Conservation (phyloP, 768 basidiomycete genomes). For the Lanmaoa pseudosensibilis region DNA sequence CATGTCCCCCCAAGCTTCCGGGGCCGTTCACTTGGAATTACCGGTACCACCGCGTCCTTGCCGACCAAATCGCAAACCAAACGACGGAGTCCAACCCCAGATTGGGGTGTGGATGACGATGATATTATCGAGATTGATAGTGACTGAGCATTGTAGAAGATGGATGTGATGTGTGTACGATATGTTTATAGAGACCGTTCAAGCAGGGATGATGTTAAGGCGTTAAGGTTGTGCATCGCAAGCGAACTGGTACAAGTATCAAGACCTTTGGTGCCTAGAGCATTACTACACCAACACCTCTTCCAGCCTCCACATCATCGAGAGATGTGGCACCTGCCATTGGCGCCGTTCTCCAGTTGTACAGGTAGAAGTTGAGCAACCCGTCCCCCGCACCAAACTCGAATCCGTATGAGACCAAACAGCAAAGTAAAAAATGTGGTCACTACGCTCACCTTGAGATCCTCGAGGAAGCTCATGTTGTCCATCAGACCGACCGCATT, state of each 20-base stretch:
- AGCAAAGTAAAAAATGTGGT: background rate
- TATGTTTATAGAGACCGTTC: conserved; percentile 5
- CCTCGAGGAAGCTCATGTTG: conserved; percentile 76
- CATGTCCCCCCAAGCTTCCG: conserved; percentile 36
- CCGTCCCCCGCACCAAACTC: conserved; percentile 96
- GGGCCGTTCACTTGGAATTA: conserved; percentile 49
- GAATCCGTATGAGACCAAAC: conserved; percentile 8
- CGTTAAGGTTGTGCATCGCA: background rate
- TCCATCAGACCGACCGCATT: conserved; percentile 97
- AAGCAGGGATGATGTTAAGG: background rate
- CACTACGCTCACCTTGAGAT: conserved; percentile 65
- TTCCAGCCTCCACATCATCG: conserved; percentile 57
- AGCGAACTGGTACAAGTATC: background rate
- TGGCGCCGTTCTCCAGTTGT: conserved; percentile 89
- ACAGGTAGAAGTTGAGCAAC: conserved; percentile 86
- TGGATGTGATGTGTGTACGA: conserved; percentile 4
- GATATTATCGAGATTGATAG: conserved; percentile 85
- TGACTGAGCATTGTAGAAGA: conserved; percentile 44
- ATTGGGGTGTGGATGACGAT: conserved; percentile 83
- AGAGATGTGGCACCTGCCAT: conserved; percentile 67
- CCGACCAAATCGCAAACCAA: conserved; percentile 39
- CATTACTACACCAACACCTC: conserved; percentile 93
- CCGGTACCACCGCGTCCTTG: conserved; percentile 50
- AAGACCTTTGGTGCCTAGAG: conserved; percentile 44
- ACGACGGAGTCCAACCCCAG: conserved; percentile 68